A percentile compares a stretch with the other conserved stretches of the same genome.
phyloP scores from a whole-genome alignment of 176 grass and related monocot species.

The Rhynchospora tenuis region DNA sequence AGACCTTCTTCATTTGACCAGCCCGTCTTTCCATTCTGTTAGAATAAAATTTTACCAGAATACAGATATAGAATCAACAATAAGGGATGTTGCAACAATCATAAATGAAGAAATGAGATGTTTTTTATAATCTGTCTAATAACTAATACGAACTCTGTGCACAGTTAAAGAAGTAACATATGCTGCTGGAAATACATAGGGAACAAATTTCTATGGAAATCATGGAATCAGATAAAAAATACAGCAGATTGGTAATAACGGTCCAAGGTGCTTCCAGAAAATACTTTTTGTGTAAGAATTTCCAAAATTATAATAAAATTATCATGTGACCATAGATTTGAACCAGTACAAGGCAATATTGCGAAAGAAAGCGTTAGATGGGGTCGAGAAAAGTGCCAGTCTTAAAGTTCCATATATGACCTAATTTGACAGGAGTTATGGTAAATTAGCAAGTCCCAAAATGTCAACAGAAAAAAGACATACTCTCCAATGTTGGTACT shows the following conservation, averaged over 20 bases:
- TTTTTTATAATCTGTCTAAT: not conserved
- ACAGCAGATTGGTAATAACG: not conserved
- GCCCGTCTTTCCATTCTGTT: constrained; percentile 54
- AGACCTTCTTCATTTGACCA: constrained; percentile 80
- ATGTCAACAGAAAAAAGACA: not conserved
- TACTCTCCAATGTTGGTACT: constrained; percentile 65
- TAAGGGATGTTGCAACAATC: not conserved
- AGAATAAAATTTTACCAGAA: not conserved
- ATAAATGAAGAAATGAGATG: not conserved
- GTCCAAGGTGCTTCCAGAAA: not conserved
- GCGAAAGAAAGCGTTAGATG: not conserved
- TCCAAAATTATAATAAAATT: too few species aligned
- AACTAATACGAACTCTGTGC: not conserved
- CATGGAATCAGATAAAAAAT: not conserved
- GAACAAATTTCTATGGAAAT: not conserved
- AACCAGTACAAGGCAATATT: too few species aligned
- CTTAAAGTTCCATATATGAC: not conserved
- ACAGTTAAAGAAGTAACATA: not conserved
- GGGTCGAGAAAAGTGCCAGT: not conserved
- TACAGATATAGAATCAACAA: not conserved
- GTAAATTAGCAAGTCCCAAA: not conserved
- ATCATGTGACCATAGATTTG: too few species aligned
- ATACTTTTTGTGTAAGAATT: too few species aligned
- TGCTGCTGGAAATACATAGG: not conserved
- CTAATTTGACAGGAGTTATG: not conserved